Evolutionary conservation across 805 yeast genomes (phyloP).

Genomic region (Saturnispora serradocipensis): DNA sequence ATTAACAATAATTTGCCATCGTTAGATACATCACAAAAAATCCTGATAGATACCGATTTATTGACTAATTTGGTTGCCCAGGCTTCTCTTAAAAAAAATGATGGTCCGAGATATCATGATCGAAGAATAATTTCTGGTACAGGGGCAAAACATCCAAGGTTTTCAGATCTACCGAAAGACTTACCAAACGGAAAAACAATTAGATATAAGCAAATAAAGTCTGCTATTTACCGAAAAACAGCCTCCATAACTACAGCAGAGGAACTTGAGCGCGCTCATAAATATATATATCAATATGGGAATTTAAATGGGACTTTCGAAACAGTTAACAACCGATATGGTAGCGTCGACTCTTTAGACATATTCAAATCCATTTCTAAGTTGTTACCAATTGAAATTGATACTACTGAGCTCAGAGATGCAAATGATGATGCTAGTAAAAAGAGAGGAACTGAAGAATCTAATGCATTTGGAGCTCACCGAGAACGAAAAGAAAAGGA

Average conservation of each 20-base stretch:
- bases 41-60: not conserved
- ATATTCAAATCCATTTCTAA: slow-evolving; percentile 2
- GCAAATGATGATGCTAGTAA: not conserved
- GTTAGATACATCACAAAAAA: not conserved
- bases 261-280: slow-evolving; percentile 13
- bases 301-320: slow-evolving; percentile 17
- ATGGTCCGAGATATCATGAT: not conserved
- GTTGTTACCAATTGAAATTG: not conserved
- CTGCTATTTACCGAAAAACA: slow-evolving; percentile 11
- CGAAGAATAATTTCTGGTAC: not conserved
- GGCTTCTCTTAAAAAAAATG: not conserved
- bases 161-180: slow-evolving; percentile 8
- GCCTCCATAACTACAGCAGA: slow-evolving; percentile 8
- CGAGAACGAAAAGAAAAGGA: not conserved
- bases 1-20: not conserved
- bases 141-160: slow-evolving; percentile 12
- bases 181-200: slow-evolving; percentile 10
- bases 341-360: slow-evolving; percentile 15
- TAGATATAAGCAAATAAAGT: slow-evolving; percentile 11
- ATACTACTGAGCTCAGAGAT: not conserved
- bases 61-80: not conserved
- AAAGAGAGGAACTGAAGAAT: not conserved
- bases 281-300: slow-evolving; percentile 11
- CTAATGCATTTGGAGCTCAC: not conserved
- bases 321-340: slow-evolving; percentile 14